These are phyloP conservation scores for Tolypocladium tropicale DNA, from an alignment of 2,329 filamentous ascomycete species.

Conservation along the genomic window DNA sequence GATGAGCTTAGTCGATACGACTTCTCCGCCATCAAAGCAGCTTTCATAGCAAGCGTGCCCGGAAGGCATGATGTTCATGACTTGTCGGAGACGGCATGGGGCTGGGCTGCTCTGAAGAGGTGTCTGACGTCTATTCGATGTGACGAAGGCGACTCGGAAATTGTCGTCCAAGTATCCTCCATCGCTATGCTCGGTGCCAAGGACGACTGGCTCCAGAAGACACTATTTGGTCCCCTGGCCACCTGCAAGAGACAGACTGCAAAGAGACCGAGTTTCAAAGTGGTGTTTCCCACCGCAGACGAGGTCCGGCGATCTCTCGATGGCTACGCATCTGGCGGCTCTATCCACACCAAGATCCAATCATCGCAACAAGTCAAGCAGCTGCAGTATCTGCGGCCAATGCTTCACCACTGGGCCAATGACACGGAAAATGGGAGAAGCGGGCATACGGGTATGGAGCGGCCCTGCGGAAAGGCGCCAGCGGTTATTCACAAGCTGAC, in stretches of 20 bases:
- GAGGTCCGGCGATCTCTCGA: slow-evolving; percentile 70
- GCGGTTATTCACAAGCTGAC: neutral
- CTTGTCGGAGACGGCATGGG: slow-evolving; percentile 53
- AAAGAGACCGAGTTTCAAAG: slow-evolving; percentile 44
- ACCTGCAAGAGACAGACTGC: slow-evolving; percentile 15
- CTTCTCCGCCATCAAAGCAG: slow-evolving; percentile 58
- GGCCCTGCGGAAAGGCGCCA: neutral
- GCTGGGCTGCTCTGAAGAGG: slow-evolving; percentile 60
- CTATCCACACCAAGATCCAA: slow-evolving; percentile 73
- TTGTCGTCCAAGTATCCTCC: slow-evolving; percentile 64
- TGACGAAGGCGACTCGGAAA: slow-evolving; percentile 27
- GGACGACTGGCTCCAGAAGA: slow-evolving; percentile 61
- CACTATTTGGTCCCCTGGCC: slow-evolving; percentile 43
- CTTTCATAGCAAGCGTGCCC: slow-evolving; percentile 70
- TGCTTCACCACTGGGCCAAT: slow-evolving; percentile 69
- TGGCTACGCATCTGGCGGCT: slow-evolving; percentile 66
- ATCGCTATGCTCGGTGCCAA: slow-evolving; percentile 67
- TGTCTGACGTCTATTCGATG: slow-evolving; percentile 45
- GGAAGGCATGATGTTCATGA: slow-evolving; percentile 47
- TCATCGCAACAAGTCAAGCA: slow-evolving; percentile 63
- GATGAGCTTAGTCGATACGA: slow-evolving; percentile 52
- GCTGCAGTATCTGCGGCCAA: slow-evolving; percentile 57
- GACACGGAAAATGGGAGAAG: slow-evolving; percentile 31
- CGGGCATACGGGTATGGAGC: neutral
- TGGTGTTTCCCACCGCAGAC: slow-evolving; percentile 72